Base-by-base conservation (phyloP, 2,329 filamentous ascomycete genomes). In the Aspergillus melleus region DNA sequence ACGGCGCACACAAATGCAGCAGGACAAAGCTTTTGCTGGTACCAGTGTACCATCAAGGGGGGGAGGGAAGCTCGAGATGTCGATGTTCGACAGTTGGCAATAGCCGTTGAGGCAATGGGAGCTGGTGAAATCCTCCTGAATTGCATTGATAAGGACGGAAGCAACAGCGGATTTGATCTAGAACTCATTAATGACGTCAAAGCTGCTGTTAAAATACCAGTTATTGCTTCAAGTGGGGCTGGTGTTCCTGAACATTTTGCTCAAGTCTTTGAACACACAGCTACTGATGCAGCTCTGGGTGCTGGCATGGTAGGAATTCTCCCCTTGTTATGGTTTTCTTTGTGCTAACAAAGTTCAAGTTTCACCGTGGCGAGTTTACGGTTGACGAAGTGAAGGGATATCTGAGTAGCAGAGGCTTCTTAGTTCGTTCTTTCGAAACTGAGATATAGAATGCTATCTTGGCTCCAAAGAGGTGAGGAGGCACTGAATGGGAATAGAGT, bases 61-160 rank as follows among this genome's bases (percentile, higher is more conserved):
- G 95, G 95, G 6, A 88, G 95, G 62, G 94, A 98, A 79, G 93
- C 90, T n/a, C 86, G 93, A 61, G 92, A 98, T 74, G 83, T 98
- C 66, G 94, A 98, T 74, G 95, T 97, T 16, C 86, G 93, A 14
- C 90, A 98, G 79, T 85, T 99, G 10, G 87, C 89, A 10, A 87
- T 86, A 67, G 95, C 95, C 12, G 94, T 98, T 39, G 92, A 99
- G 79, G 92, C 91, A 58, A 96, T 99, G 92, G 95, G 95, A 55
- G 86, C 90, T 1, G 95, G 95, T 58, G 95, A 99, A 81, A 90
- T 99, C 60, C 80, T 99, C 54, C 86, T 99, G 58, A 99, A 99
- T 79, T 97, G 93, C 81, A 99, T 99, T 70, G 95, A 99, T 81
- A 91, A 90, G 73, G 95, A 99, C 75, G 95, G 95, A 56, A 95